Conservation (phyloP, 495 filamentous ascomycete genomes). For the Xylaria intraflava region DNA sequence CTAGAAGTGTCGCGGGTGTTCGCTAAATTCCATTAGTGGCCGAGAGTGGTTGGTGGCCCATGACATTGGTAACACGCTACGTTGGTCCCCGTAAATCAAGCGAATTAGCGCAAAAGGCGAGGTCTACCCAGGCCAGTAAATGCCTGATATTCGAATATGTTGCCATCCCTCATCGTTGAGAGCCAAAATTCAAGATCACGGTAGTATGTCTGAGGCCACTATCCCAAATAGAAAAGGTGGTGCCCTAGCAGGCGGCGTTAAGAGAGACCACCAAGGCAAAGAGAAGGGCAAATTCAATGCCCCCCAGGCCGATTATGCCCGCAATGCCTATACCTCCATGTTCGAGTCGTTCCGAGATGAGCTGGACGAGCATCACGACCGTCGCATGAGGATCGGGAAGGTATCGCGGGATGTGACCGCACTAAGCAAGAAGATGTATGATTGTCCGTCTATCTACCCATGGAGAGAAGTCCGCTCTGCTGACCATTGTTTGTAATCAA, state of each 20-base stretch:
- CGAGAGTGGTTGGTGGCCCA: too few relatives aligned
- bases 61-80: too few relatives aligned
- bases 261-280: constrained; percentile 57
- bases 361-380: constrained; percentile 90
- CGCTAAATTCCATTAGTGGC: too few relatives aligned
- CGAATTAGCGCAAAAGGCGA: too few relatives aligned
- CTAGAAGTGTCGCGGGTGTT: too few relatives aligned
- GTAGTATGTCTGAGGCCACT: constrained; percentile 23
- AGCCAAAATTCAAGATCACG: background rate
- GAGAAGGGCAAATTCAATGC: constrained; percentile 33
- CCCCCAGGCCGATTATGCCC: constrained; percentile 24
- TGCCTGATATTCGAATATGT: background rate
- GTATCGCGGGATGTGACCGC: constrained; percentile 85
- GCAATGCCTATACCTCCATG: constrained; percentile 60
- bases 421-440: constrained; percentile 92
- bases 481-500: background rate
- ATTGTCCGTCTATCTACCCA: background rate
- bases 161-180: background rate
- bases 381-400: constrained; percentile 84
- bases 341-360: constrained; percentile 81
- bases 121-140: background rate
- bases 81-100: too few relatives aligned
- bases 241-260: constrained; percentile 44
- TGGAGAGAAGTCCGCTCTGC: background rate
- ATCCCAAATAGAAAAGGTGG: constrained; percentile 20